Evolutionary conservation across 2,329 filamentous ascomycete species (phyloP).

Genomic region (Cladorrhinum sp.): DNA sequence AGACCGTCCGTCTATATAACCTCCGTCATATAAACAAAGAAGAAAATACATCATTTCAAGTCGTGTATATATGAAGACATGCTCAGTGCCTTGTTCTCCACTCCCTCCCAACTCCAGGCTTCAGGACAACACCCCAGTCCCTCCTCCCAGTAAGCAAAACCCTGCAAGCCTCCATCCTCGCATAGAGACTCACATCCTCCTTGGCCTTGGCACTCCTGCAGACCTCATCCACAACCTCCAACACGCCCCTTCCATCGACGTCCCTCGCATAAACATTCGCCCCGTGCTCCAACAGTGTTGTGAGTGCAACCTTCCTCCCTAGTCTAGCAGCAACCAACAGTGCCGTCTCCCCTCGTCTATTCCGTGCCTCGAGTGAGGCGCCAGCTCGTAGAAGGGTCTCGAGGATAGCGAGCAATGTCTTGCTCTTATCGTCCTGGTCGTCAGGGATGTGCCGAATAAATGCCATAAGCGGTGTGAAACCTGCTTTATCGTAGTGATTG

Average conservation of each 20-base stretch:
- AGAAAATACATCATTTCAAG: not conserved
- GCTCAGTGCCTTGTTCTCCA: not conserved
- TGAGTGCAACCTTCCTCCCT: slow-evolving; percentile 51
- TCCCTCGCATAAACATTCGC: slow-evolving; percentile 49
- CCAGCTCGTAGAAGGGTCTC: slow-evolving; percentile 41
- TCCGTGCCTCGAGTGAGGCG: slow-evolving; percentile 48
- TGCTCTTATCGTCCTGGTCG: slow-evolving; percentile 47
- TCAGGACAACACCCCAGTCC: slow-evolving; percentile 27
- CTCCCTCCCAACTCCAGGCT: not conserved
- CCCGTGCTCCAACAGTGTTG: slow-evolving; percentile 43
- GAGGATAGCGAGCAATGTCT: slow-evolving; percentile 45
- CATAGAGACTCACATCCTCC: slow-evolving; percentile 31
- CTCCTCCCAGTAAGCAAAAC: slow-evolving; percentile 32
- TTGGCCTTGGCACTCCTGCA: slow-evolving; percentile 13
- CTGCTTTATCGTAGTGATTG: slow-evolving; percentile 51
- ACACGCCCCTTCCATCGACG: slow-evolving; percentile 41
- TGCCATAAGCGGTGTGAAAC: slow-evolving; percentile 54
- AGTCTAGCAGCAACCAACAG: slow-evolving; percentile 52
- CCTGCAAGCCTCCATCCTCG: slow-evolving; percentile 33
- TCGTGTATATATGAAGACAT: not conserved
- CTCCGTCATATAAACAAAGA: not conserved
- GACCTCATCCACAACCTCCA: slow-evolving; percentile 44
- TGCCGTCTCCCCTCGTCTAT: slow-evolving; percentile 53
- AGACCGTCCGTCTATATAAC: not conserved
- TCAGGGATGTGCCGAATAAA: slow-evolving; percentile 50